Conservation (phyloP, 345 rosid genomes). For the Carallia pectinifolia region DNA sequence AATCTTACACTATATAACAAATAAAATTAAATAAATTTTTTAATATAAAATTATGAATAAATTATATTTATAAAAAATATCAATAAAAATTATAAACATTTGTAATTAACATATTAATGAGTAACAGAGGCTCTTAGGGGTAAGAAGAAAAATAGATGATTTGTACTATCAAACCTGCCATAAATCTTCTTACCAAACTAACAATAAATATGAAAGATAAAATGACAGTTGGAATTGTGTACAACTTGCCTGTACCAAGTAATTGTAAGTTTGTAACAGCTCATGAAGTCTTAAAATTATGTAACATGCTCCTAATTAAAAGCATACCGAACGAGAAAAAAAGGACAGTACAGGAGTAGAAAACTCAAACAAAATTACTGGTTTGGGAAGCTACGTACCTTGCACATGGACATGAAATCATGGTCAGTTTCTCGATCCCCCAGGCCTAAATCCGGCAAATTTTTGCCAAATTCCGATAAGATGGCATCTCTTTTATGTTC, state of each 20-base stretch:
- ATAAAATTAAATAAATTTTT: no score
- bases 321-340: no score
- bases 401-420: constrained; percentile 87
- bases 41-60: no score
- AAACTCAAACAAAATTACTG: not conserved
- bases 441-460: constrained; percentile 74
- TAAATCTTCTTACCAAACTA: constrained; percentile 32
- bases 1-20: no score
- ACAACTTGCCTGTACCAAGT: not conserved
- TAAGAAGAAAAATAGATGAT: not conserved
- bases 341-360: not conserved
- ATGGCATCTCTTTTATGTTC: constrained; percentile 62
- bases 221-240: not conserved
- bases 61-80: no score
- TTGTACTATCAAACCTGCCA: not conserved
- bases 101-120: no score
- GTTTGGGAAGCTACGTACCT: constrained; percentile 49
- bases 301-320: not conserved
- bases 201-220: constrained; percentile 8
- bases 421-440: constrained; percentile 75
- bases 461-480: constrained; percentile 53
- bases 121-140: no score
- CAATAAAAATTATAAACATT: no score
- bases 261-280: not conserved
- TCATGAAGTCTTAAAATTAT: not conserved